Evolutionary conservation across 129 eudicot genomes (phyloP).

Genomic region (Gnaphalium uliginosum): DNA sequence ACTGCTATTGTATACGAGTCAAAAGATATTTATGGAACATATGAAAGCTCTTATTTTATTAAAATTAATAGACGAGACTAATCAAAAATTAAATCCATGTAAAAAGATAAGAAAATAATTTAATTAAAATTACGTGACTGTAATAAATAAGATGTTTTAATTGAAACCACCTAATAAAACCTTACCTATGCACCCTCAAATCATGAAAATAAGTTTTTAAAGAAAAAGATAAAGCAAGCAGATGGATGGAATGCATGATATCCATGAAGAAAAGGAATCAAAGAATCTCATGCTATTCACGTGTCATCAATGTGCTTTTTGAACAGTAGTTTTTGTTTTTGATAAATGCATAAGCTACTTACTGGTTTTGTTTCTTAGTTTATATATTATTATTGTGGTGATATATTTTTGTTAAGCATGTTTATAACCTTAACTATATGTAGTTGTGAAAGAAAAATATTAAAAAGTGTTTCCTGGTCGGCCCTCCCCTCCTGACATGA

Average conservation of each 20-base stretch:
- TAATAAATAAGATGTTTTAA: not conserved
- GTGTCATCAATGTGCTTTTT: not conserved
- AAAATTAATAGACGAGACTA: not conserved
- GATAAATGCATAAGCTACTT: not conserved
- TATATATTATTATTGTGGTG: too few species aligned
- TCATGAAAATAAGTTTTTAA: too few species aligned
- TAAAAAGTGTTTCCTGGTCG: not conserved
- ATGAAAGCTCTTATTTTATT: not conserved
- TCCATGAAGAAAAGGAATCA: not conserved
- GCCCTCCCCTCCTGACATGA: not conserved
- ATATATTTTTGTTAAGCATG: not conserved
- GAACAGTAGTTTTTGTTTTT: not conserved
- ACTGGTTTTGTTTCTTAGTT: not conserved
- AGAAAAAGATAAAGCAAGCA: too few species aligned
- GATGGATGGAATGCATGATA: too few species aligned
- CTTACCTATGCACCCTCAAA: not conserved
- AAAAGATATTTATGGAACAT: not conserved
- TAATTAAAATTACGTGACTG: not conserved
- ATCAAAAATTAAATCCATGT: too few species aligned
- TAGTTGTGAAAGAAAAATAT: not conserved
- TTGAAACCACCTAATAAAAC: not conserved
- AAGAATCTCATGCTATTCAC: not conserved
- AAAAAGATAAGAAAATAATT: not conserved
- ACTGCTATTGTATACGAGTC: not conserved
- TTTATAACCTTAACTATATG: not conserved